Conservation (phyloP, 1,284 basidiomycete genomes). For the Neolentinus lepideus region DNA sequence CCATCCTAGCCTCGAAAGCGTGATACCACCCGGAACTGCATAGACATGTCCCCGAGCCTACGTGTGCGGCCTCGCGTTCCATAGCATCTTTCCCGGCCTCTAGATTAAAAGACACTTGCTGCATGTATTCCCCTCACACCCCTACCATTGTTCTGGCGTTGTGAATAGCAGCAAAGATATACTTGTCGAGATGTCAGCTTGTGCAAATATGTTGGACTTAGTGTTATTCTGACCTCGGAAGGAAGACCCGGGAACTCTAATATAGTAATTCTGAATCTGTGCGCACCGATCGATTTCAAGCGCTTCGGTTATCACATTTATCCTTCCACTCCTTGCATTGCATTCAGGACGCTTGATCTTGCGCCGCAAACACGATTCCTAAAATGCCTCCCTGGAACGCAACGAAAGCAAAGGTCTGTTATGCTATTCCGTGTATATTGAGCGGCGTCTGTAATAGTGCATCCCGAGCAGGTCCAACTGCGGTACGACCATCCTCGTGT, state of each 20-base stretch:
- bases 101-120: background rate
- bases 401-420: conserved; percentile 60
- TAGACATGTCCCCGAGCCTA: too few species aligned
- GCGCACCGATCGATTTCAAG: background rate
- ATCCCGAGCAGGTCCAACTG: conserved; percentile 10
- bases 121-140: background rate
- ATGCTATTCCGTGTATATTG: conserved; percentile 23
- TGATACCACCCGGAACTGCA: too few species aligned
- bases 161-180: background rate
- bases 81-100: background rate
- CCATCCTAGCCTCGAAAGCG: background rate
- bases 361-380: background rate
- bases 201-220: too few species aligned
- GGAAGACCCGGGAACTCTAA: background rate
- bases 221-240: background rate
- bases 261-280: background rate
- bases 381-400: conserved; percentile 62
- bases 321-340: background rate
- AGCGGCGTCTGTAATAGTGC: conserved; percentile 56
- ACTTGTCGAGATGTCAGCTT: background rate
- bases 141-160: background rate
- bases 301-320: background rate
- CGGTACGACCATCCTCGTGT: conserved; percentile 9
- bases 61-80: too few species aligned
- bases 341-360: too few species aligned